Percentiles rank a stretch among this genome's conserved stretches.
phyloP scores from a whole-genome alignment of 768 basidiomycete genomes.

The Phlebiopsis gigantea region DNA sequence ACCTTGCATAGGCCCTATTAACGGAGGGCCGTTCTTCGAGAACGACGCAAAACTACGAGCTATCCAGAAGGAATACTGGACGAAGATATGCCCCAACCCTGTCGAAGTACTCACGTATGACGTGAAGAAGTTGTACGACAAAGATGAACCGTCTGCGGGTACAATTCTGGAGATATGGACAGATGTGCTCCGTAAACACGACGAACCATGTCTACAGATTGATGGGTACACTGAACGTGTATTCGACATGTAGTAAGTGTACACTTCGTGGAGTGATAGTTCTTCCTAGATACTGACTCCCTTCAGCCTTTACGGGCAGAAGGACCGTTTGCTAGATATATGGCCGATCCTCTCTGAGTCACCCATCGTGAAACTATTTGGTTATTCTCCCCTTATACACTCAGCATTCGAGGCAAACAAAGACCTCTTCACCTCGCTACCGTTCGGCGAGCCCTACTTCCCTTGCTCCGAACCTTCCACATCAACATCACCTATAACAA shows the following conservation, averaged over 20 bases:
- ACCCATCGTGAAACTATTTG: conserved; percentile 43
- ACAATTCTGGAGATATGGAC: conserved; percentile 36
- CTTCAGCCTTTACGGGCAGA: conserved; percentile 32
- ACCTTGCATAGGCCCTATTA: conserved; percentile 30
- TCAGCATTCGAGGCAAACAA: conserved; percentile 28
- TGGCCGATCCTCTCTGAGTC: conserved; percentile 40
- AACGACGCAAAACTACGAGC: conserved; percentile 29
- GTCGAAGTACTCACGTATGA: conserved; percentile 24
- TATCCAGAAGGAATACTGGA: conserved; percentile 33
- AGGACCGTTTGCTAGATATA: conserved; percentile 22
- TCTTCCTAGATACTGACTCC: neutral
- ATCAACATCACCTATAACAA: neutral
- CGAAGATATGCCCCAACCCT: conserved; percentile 32
- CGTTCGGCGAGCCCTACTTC: conserved; percentile 6
- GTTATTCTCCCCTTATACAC: conserved; percentile 50
- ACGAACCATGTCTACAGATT: conserved; percentile 37
- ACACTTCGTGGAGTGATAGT: neutral
- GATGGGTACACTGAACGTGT: conserved; percentile 28
- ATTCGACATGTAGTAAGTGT: conserved; percentile 49
- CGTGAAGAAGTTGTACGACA: conserved; percentile 23
- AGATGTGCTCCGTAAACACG: conserved; percentile 27
- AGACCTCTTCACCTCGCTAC: conserved; percentile 5
- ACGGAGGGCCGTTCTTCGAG: conserved; percentile 33
- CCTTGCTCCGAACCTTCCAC: conserved; percentile 5
- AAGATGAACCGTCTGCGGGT: conserved; percentile 23